Conservation (phyloP, 768 basidiomycete genomes). For the Serendipita vermifera region DNA sequence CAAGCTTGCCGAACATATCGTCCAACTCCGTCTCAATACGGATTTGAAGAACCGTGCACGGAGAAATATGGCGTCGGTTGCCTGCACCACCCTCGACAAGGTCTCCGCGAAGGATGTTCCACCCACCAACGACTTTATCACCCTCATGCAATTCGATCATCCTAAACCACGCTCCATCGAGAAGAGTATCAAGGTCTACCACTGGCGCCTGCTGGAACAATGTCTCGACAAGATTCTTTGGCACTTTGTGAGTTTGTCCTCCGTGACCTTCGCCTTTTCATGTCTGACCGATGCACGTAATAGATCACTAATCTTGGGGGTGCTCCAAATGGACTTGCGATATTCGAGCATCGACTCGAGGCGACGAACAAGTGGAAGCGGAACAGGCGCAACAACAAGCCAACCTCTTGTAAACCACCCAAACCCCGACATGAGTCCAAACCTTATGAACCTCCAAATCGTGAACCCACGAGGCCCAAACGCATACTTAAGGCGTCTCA, state of each 20-base stretch:
- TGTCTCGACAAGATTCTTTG: not conserved
- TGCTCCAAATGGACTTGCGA: too few species aligned
- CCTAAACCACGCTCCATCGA: not conserved
- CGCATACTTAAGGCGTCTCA: too few species aligned
- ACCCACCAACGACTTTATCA: not conserved
- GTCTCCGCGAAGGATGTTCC: not conserved
- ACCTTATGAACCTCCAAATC: too few species aligned
- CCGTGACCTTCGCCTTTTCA: not conserved
- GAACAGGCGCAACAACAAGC: not conserved
- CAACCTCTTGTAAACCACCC: slow-evolving; percentile 1
- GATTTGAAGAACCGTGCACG: slow-evolving; percentile 7
- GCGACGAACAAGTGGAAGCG: not conserved
- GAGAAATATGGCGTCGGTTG: slow-evolving; percentile 2
- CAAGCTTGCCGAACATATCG: not conserved
- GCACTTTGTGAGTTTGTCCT: slow-evolving; percentile 1
- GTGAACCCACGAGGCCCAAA: too few species aligned
- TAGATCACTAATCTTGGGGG: not conserved
- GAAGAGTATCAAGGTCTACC: not conserved
- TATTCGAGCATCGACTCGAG: not conserved
- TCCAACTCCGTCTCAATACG: not conserved
- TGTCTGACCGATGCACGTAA: not conserved
- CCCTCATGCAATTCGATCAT: not conserved
- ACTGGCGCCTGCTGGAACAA: not conserved
- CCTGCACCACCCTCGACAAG: not conserved
- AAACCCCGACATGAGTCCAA: too few species aligned